Conservation (phyloP, 768 basidiomycete genomes). For the Dendrothele bispora region DNA sequence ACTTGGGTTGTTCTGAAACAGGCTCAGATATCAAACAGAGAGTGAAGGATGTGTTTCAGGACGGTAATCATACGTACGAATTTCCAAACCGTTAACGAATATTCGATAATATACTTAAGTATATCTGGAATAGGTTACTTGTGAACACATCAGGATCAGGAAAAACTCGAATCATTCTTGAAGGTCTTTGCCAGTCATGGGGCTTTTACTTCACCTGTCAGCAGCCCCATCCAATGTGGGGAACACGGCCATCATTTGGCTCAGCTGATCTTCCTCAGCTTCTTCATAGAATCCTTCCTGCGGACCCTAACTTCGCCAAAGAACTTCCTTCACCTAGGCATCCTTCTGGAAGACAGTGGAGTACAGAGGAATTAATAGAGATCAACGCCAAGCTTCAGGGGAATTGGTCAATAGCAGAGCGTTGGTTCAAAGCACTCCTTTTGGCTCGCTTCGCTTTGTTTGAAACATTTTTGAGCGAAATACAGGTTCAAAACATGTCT, state of each 20-base stretch:
- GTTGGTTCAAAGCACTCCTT: neutral
- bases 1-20: too few species aligned
- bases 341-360: neutral
- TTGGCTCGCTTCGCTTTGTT: neutral
- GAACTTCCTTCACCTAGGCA: neutral
- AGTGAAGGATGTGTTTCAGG: too few species aligned
- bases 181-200: conserved; percentile 5
- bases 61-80: too few species aligned
- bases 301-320: neutral
- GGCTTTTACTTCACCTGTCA: conserved; percentile 6
- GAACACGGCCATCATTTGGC: neutral
- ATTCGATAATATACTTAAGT: too few species aligned
- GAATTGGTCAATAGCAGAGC: neutral
- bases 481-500: neutral
- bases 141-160: conserved; percentile 7
- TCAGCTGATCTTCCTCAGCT: neutral
- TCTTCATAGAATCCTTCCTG: too few species aligned
- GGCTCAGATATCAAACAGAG: too few species aligned
- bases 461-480: neutral
- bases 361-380: neutral
- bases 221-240: neutral
- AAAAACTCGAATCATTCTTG: conserved; percentile 6
- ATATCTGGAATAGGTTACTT: neutral
- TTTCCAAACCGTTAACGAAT: too few species aligned
- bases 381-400: neutral